Evolutionary conservation across 2,329 filamentous ascomycete species (phyloP), one percentile per base, ranked within the genome.

Genomic region (Phoma herbarum): DNA sequence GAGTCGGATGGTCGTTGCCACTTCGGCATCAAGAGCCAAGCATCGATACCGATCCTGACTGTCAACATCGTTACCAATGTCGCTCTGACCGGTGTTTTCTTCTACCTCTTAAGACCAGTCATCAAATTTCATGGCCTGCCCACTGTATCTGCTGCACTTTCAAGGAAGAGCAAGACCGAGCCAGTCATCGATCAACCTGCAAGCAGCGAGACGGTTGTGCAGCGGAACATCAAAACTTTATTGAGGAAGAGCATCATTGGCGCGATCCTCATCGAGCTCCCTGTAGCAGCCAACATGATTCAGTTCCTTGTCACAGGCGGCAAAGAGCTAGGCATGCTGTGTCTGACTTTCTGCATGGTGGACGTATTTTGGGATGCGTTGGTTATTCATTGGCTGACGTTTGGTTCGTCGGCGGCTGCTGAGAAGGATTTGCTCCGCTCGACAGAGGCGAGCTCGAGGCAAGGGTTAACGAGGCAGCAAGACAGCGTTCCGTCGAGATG

Each of bases 311-410:
- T 62, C 20, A 68, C 68, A 4, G 48, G 61, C 3, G 75, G 75
- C 3, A 61, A 66, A 25, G 76, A 79, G 48, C 67, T 75, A 9
- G 75, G 71, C 3, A 78, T 77, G 75, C 57, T 79, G 11, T 79
- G 77, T 49, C 70, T 77, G 26, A 70, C 67, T 1, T 65, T 78
- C 6, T 80, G 78, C 55, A 72, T 75, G 7, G 52, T 72, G n/a
- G 78, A 80, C 58, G 66, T 66, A 0, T 64, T 61, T 16, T 69
- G 65, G 63, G 65, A 65, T 28, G 54, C 41, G 4, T 12, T 68
- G 9, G 50, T 68, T 3, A 63, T 67, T 2, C 62, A 68, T 39
- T 71, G 67, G 67, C 50, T 71, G 4, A 64, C 63, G 0, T 65
- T 66, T 22, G 62, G 60, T 6, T 59, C 60, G 1, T 63, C 65